phyloP scores from a whole-genome alignment of 345 rosid species.

The Syzygium aromaticum region DNA sequence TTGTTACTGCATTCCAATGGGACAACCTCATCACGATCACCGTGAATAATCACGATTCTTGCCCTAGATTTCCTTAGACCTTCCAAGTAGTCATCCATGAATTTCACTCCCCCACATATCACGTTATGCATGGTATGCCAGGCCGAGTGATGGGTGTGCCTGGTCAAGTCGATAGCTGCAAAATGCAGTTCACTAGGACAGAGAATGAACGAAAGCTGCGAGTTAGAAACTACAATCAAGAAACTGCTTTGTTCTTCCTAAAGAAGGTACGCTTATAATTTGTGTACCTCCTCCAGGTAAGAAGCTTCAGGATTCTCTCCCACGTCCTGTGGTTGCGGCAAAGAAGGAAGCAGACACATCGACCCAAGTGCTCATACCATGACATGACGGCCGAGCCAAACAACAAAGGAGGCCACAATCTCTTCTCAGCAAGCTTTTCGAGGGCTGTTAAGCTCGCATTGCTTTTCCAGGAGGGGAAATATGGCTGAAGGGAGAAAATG shows the following conservation, averaged over 20 bases:
- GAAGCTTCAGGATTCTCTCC: slow-evolving; percentile 52
- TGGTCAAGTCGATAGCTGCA: slow-evolving; percentile 27
- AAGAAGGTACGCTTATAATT: background rate
- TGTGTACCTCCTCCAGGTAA: slow-evolving; percentile 48
- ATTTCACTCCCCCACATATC: slow-evolving; percentile 66
- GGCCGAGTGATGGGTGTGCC: slow-evolving; percentile 78
- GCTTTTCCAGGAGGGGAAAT: slow-evolving; percentile 22
- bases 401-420: slow-evolving; percentile 57
- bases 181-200: slow-evolving; percentile 40
- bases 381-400: slow-evolving; percentile 61
- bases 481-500: slow-evolving; percentile 32
- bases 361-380: slow-evolving; percentile 76
- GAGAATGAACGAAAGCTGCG: background rate
- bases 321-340: slow-evolving; percentile 60
- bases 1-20: slow-evolving; percentile 46
- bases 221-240: background rate
- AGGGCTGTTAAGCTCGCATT: slow-evolving; percentile 41
- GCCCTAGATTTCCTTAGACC: slow-evolving; percentile 17
- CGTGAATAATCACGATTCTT: slow-evolving; percentile 48
- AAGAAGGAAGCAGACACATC: slow-evolving; percentile 47
- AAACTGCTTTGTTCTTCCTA: background rate
- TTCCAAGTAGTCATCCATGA: slow-evolving; percentile 36
- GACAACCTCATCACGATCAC: slow-evolving; percentile 41
- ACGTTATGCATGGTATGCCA: slow-evolving; percentile 84
- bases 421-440: slow-evolving; percentile 49